A percentile compares a stretch with the other conserved stretches of the same genome.
Conservation (phyloP, 177 flowering plant genomes). For the Vitis hybrid region DNA sequence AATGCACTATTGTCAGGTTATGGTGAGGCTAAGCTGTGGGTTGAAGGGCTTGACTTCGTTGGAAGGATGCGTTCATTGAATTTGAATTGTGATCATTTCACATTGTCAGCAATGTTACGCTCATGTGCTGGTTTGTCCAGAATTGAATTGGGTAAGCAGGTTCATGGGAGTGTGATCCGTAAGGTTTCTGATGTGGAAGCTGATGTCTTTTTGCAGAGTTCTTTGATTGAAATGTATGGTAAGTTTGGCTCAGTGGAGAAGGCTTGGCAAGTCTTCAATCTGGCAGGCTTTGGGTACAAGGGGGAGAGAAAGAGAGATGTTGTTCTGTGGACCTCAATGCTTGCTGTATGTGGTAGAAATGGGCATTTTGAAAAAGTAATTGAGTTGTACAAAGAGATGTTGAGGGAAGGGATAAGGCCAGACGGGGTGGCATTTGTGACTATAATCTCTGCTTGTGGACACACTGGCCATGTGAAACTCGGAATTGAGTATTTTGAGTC, state of each 20-base stretch:
- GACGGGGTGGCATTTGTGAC: conserved; percentile 64
- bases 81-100: conserved; percentile 13
- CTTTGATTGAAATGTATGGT: conserved; percentile 85
- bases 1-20: conserved; percentile 70
- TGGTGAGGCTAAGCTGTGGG: conserved; percentile 58
- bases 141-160: too few relatives aligned
- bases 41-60: conserved; percentile 39
- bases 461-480: conserved; percentile 57
- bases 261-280: conserved; percentile 49
- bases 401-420: conserved; percentile 46
- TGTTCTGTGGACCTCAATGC: conserved; percentile 79
- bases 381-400: conserved; percentile 44
- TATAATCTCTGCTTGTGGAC: conserved; percentile 67
- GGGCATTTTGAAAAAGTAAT: conserved; percentile 56
- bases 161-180: too few relatives aligned
- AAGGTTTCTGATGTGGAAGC: conserved; percentile 12
- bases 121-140: too few relatives aligned
- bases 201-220: conserved; percentile 56
- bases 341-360: conserved; percentile 58
- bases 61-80: conserved; percentile 33
- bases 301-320: conserved; percentile 42
- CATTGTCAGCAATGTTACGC: too few relatives aligned
- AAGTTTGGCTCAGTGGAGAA: conserved; percentile 58
- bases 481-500: conserved; percentile 62
- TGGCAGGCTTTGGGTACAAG: conserved; percentile 24